Conservation (phyloP, 169 alveolate genomes). For the Eimeria sp. region DNA sequence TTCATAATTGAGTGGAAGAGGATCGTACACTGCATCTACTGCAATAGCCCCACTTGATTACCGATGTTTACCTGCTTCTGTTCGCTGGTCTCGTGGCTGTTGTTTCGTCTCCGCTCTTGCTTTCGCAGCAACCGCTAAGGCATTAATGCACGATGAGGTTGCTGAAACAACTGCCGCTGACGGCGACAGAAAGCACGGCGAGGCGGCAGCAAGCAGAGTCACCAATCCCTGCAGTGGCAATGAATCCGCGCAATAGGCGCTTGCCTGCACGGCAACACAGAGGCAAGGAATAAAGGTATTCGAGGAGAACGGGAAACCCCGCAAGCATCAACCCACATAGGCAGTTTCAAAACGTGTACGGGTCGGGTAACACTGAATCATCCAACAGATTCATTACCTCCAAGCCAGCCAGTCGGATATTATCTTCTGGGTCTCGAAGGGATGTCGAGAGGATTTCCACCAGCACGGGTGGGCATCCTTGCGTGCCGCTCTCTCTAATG, state of each 20-base stretch:
- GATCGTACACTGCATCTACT: too few relatives aligned
- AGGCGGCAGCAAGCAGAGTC: conserved; percentile 47
- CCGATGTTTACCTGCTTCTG: conserved; percentile 17
- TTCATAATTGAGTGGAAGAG: not conserved
- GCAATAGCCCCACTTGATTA: not conserved
- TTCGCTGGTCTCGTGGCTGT: not conserved
- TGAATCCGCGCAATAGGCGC: conserved; percentile 3
- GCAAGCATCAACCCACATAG: not conserved
- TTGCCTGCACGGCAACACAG: conserved; percentile 25
- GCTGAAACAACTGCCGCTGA: conserved; percentile 39
- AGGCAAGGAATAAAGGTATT: not conserved
- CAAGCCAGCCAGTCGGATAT: conserved; percentile 49
- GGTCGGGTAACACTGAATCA: not conserved
- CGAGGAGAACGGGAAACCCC: not conserved
- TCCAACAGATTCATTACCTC: conserved; percentile 12
- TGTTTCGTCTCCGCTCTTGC: conserved; percentile 29
- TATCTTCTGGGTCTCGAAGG: conserved; percentile 49
- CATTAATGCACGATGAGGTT: conserved; percentile 25
- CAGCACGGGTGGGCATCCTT: not conserved
- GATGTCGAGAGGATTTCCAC: conserved; percentile 45
- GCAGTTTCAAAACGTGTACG: not conserved
- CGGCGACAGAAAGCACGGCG: conserved; percentile 48
- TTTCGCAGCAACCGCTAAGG: conserved; percentile 46
- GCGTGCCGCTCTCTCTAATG: not conserved
- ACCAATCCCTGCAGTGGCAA: conserved; percentile 44